These are phyloP conservation scores for Paxillus rubicundulus DNA, from an alignment of 768 basidiomycete species.

Conservation along the genomic window DNA sequence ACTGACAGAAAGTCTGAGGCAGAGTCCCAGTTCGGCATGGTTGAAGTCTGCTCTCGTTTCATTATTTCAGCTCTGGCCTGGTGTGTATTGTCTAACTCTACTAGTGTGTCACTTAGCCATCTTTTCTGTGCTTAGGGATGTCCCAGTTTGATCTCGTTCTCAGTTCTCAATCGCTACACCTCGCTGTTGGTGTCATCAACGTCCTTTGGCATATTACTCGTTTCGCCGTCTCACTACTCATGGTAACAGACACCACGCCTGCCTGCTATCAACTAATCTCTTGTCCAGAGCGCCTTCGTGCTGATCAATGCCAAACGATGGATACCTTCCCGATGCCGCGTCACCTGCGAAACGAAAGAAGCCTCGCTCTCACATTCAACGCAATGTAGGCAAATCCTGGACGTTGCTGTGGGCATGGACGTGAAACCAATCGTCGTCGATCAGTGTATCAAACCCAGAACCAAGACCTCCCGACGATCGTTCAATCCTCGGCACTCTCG, in stretches of 20 bases:
- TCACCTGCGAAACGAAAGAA: neutral
- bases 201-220: slow-evolving; percentile 33
- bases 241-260: slow-evolving; percentile 34
- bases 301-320: slow-evolving; percentile 32
- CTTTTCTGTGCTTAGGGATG: slow-evolving; percentile 9
- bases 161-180: slow-evolving; percentile 29
- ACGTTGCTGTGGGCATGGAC: slow-evolving; percentile 1
- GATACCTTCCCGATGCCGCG: slow-evolving; percentile 2
- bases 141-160: slow-evolving; percentile 5
- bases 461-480: slow-evolving; percentile 4
- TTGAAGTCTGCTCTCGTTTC: slow-evolving; percentile 13
- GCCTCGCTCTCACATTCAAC: neutral
- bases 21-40: slow-evolving; percentile 19
- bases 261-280: slow-evolving; percentile 4
- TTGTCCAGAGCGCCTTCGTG: slow-evolving; percentile 34
- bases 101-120: neutral
- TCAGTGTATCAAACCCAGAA: slow-evolving; percentile 1
- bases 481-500: slow-evolving; percentile 38
- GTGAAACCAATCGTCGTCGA: slow-evolving; percentile 4
- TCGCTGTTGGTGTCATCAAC: slow-evolving; percentile 21
- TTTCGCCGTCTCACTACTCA: slow-evolving; percentile 36
- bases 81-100: slow-evolving; percentile 16
- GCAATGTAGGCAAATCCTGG: neutral
- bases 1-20: slow-evolving; percentile 28
- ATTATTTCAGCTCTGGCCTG: slow-evolving; percentile 18